A percentile compares a stretch with the other conserved stretches of the same genome.
Conservation (phyloP, 164 flowering plant genomes). For the Stephania cephalantha region DNA sequence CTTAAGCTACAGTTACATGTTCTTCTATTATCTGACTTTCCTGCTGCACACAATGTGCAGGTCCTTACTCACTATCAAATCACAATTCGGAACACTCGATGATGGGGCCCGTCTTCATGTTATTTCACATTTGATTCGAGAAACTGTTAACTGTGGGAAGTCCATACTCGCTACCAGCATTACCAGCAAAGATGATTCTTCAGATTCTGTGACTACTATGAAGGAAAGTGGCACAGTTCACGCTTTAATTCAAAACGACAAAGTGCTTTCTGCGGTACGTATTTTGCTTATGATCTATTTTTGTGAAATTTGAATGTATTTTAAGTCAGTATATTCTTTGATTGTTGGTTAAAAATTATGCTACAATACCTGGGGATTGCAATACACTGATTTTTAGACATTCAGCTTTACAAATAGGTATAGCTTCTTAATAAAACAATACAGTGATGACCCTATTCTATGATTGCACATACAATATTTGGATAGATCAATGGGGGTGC, state of each 20-base stretch:
- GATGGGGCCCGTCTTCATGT: conserved; percentile 95
- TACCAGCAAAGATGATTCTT: conserved; percentile 51
- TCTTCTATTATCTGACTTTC: conserved; percentile 10
- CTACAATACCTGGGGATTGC: background rate
- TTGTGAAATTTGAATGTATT: background rate
- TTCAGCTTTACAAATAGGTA: too few relatives aligned
- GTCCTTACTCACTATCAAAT: conserved; percentile 72
- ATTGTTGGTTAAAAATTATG: background rate
- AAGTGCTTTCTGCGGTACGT: conserved; percentile 74
- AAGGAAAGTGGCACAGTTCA: conserved; percentile 60
- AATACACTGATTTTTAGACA: background rate
- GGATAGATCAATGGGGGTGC: too few relatives aligned
- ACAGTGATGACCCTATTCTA: background rate
- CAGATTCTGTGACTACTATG: conserved; percentile 42
- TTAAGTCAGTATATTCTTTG: background rate
- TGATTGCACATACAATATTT: too few relatives aligned
- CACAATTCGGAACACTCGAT: conserved; percentile 68
- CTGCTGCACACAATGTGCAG: conserved; percentile 29
- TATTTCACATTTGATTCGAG: conserved; percentile 79
- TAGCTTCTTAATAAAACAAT: background rate
- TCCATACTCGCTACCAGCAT: conserved; percentile 71
- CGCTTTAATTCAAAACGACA: conserved; percentile 78
- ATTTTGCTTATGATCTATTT: conserved; percentile 5
- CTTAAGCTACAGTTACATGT: background rate
- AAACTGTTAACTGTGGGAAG: conserved; percentile 80